These are phyloP conservation scores for Microcos paniculata DNA, from an alignment of 345 rosid species.

Conservation along the genomic window DNA sequence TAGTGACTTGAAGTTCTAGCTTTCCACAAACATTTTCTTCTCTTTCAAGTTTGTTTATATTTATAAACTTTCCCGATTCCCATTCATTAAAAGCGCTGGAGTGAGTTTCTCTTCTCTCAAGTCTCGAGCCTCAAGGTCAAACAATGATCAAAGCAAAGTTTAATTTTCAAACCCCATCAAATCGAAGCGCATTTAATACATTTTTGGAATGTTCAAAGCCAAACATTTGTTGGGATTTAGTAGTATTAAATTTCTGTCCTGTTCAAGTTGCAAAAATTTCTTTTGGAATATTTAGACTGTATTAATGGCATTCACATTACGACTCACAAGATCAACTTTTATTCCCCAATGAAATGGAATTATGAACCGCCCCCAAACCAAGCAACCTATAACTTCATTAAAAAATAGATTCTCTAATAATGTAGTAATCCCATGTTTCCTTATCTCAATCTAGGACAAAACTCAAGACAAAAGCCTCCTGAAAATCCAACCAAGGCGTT, in stretches of 20 bases:
- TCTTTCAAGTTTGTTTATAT: not conserved
- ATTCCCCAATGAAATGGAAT: slow-evolving; percentile 2
- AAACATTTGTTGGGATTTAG: not conserved
- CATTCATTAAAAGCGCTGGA: not conserved
- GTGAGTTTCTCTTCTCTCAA: not conserved
- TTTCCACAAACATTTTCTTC: not conserved
- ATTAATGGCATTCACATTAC: slow-evolving; percentile 17
- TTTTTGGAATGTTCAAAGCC: slow-evolving; percentile 13
- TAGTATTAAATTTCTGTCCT: not conserved
- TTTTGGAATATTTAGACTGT: slow-evolving; percentile 8
- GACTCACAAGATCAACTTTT: not conserved
- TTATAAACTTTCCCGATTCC: not conserved
- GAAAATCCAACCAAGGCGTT: slow-evolving; percentile 6
- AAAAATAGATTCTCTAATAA: slow-evolving; percentile 1
- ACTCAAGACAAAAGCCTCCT: slow-evolving; percentile 3
- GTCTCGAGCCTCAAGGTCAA: not conserved
- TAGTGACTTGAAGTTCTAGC: not conserved
- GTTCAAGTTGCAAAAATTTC: not conserved
- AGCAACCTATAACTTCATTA: not conserved
- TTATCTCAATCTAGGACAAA: slow-evolving; percentile 5
- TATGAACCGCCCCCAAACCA: not conserved
- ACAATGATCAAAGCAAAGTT: not conserved
- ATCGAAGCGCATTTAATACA: not conserved
- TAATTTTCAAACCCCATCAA: not conserved
- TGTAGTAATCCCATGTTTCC: not conserved